Evolutionary conservation across 1,284 basidiomycete genomes (phyloP).

Genomic region (Malassezia japonica): DNA sequence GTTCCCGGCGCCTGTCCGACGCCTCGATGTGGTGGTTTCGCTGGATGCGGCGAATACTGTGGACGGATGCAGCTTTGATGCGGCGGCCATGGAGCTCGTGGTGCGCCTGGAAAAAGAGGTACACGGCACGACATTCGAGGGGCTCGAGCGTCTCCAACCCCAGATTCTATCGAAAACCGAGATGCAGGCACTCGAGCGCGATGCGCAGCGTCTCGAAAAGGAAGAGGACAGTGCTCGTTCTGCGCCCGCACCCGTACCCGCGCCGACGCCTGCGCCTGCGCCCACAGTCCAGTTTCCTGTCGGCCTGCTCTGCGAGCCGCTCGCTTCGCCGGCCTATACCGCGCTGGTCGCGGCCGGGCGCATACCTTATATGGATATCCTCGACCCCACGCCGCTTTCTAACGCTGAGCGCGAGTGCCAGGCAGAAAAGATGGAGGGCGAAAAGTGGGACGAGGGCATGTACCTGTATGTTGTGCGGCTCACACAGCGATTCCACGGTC

Average conservation of each 20-base stretch:
- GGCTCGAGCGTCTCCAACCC: slow-evolving; percentile 4
- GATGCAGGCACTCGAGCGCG: slow-evolving; percentile 1
- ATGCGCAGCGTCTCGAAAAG: neutral
- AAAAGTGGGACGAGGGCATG: slow-evolving; percentile 23
- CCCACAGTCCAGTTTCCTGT: no score
- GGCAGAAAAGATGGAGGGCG: slow-evolving; percentile 10
- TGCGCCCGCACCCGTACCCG: no score
- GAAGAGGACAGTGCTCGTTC: neutral
- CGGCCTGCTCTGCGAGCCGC: neutral
- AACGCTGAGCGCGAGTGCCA: neutral
- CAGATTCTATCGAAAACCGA: slow-evolving; percentile 9
- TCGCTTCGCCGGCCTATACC: neutral
- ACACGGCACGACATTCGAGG: slow-evolving; percentile 1
- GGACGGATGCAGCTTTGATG: neutral
- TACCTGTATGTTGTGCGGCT: slow-evolving; percentile 1
- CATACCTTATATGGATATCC: slow-evolving; percentile 9
- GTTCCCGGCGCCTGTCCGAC: slow-evolving; percentile 3
- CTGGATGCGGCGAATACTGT: neutral
- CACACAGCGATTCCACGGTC: neutral
- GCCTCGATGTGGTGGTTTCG: neutral
- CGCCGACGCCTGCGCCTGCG: no score
- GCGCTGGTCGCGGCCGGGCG: neutral
- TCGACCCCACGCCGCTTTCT: neutral
- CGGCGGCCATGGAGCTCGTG: neutral
- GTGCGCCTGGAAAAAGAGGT: slow-evolving; percentile 4